phyloP scores from a whole-genome alignment of 2,329 filamentous ascomycete genomes.

The Fusarium sp. region DNA sequence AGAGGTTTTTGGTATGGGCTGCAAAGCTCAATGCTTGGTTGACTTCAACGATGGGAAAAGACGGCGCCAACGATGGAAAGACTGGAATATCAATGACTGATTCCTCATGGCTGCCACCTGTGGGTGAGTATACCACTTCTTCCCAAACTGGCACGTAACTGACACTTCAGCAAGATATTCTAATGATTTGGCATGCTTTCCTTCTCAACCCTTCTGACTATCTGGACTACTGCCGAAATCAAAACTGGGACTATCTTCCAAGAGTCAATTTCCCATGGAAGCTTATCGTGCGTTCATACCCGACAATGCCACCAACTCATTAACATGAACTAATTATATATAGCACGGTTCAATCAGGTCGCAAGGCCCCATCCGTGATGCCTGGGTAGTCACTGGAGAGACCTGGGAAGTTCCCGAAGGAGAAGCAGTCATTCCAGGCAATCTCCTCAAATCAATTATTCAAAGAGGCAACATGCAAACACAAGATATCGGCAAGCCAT shows the following conservation, averaged over 20 bases:
- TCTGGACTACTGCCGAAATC: constrained; percentile 12
- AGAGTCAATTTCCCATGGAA: constrained; percentile 32
- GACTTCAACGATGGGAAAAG: neutral
- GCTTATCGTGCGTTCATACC: constrained; percentile 15
- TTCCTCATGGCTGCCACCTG: constrained; percentile 21
- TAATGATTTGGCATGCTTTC: constrained; percentile 41
- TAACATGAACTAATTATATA: neutral
- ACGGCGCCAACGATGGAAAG: neutral
- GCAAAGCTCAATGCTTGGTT: constrained; percentile 12
- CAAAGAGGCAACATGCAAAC: neutral
- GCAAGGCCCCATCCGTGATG: constrained; percentile 22
- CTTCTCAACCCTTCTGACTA: constrained; percentile 34
- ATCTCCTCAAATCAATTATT: constrained; percentile 11
- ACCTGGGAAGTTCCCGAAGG: constrained; percentile 1
- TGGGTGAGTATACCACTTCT: constrained; percentile 14
- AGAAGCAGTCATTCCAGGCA: neutral
- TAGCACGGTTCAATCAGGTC: constrained; percentile 31
- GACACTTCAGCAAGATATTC: constrained; percentile 16
- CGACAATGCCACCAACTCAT: accelerated
- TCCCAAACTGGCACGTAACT: neutral
- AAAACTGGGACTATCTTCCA: neutral
- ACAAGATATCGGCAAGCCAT: neutral
- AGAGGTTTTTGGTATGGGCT: constrained; percentile 41
- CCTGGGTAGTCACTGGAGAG: constrained; percentile 17
- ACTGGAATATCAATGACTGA: neutral